Evolutionary conservation across 2,329 filamentous ascomycete species (phyloP).

Genomic region (Diaporthe nobilis): DNA sequence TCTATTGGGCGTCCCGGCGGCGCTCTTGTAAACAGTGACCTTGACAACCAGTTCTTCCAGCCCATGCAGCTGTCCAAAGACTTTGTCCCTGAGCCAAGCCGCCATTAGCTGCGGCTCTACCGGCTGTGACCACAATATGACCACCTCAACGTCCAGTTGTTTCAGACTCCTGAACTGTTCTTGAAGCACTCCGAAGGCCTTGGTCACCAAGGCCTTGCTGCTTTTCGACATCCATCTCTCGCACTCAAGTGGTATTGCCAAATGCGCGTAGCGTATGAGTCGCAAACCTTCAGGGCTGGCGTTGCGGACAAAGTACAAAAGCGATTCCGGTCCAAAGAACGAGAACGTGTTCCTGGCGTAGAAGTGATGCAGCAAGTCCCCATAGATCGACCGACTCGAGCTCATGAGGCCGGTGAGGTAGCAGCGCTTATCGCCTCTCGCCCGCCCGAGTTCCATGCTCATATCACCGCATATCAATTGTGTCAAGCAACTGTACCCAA

Average conservation of each 20-base stretch:
- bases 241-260: not conserved
- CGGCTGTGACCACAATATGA: not conserved
- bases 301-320: not conserved
- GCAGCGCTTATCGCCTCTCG: not conserved
- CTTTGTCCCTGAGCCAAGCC: not conserved
- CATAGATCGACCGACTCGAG: not conserved
- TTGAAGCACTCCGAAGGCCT: not conserved
- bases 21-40: not conserved
- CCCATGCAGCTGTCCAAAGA: not conserved
- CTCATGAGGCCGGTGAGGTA: not conserved
- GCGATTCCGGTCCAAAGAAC: not conserved
- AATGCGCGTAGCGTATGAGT: not conserved
- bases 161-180: not conserved
- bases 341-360: not conserved
- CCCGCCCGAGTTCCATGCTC: not conserved
- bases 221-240: not conserved
- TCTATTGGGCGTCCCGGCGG: not conserved
- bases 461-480: not conserved
- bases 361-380: not conserved
- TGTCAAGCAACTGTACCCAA: not conserved
- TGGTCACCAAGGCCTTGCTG: not conserved
- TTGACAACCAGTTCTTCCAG: not conserved
- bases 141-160: not conserved
- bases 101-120: not conserved
- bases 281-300: not conserved